phyloP scores from a whole-genome alignment of 2,329 filamentous ascomycete species.

The Trichoderma breve region DNA sequence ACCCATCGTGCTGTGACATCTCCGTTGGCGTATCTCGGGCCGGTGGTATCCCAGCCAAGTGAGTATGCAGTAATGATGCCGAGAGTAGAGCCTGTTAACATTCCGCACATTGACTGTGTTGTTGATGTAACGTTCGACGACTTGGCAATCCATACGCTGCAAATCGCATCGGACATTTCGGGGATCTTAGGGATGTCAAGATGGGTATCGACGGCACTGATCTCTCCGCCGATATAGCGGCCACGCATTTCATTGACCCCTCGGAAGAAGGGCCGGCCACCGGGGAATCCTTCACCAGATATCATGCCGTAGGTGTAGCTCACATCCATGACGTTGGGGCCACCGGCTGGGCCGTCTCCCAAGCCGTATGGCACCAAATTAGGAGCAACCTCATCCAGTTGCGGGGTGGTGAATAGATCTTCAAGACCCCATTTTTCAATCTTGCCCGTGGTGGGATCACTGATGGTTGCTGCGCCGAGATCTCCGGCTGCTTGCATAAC shows the following conservation, averaged over 20 bases:
- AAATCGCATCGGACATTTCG: constrained; percentile 67
- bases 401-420: constrained; percentile 70
- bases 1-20: constrained; percentile 88
- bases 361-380: constrained; percentile 74
- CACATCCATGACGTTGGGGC: constrained; percentile 86
- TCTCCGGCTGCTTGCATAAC: constrained; percentile 84
- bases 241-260: constrained; percentile 72
- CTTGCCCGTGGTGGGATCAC: constrained; percentile 74
- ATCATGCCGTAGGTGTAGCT: constrained; percentile 82
- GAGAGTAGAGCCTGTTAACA: constrained; percentile 78
- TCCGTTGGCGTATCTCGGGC: constrained; percentile 65
- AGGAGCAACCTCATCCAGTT: constrained; percentile 75
- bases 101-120: constrained; percentile 76
- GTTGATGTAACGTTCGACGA: constrained; percentile 66
- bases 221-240: constrained; percentile 66
- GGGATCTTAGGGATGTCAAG: constrained; percentile 76
- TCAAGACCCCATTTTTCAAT: constrained; percentile 79
- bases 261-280: constrained; percentile 77
- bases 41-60: constrained; percentile 58
- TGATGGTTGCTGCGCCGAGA: constrained; percentile 72
- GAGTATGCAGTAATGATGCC: constrained; percentile 82
- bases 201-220: constrained; percentile 59
- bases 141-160: constrained; percentile 87
- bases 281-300: constrained; percentile 81
- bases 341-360: constrained; percentile 72